phyloP scores from a whole-genome alignment of 108 stramenopile genomes.

The Skeletonema marinoi region DNA sequence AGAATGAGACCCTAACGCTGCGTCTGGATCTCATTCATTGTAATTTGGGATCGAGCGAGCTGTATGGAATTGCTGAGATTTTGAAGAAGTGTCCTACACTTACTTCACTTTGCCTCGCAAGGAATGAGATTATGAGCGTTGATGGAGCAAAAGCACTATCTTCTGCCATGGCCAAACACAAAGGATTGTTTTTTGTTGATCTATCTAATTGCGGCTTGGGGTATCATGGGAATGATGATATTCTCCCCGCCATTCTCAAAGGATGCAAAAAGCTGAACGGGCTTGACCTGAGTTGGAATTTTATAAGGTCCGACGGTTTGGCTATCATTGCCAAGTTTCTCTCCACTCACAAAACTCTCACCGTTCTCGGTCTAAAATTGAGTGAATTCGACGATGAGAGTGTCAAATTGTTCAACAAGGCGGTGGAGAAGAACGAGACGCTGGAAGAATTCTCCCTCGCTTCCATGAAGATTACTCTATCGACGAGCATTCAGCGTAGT shows the following conservation, averaged over 20 bases:
- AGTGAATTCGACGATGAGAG: background rate
- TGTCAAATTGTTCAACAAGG: background rate
- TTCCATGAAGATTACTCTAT: background rate
- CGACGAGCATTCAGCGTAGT: background rate
- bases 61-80: background rate
- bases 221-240: background rate
- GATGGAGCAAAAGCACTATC: background rate
- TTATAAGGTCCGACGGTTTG: no score
- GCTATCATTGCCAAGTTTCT: no score
- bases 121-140: background rate
- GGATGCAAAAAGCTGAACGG: background rate
- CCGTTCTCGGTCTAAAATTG: no score
- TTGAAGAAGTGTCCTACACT: background rate
- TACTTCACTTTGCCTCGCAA: background rate
- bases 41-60: background rate
- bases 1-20: background rate
- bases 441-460: background rate
- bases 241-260: background rate
- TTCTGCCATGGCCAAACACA: background rate
- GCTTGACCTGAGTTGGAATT: no score
- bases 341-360: no score
- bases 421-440: background rate
- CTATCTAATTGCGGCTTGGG: background rate
- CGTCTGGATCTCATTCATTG: constrained; percentile 5
- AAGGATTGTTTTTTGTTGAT: background rate